A percentile compares a stretch with the other conserved stretches of the same genome.
These are phyloP conservation scores for Neonectria coccinea DNA, from an alignment of 2,329 filamentous ascomycete species.

Conservation along the genomic window DNA sequence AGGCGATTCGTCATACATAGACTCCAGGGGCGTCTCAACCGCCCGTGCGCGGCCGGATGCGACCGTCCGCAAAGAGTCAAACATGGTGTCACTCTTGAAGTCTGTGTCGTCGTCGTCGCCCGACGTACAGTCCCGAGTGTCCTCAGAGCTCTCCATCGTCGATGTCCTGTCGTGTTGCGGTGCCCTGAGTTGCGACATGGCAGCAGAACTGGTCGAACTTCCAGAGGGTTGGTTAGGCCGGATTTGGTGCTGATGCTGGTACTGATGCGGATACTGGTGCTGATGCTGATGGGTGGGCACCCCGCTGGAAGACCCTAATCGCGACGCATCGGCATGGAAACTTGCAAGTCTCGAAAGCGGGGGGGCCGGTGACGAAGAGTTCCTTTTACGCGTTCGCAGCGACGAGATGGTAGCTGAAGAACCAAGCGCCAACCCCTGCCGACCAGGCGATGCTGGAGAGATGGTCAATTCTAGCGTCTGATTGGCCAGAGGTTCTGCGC, in stretches of 20 bases:
- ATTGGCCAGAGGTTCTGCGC: constrained; percentile 46
- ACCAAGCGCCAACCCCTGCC: constrained; percentile 42
- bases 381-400: constrained; percentile 54
- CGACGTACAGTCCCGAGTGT: constrained; percentile 72
- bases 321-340: constrained; percentile 65
- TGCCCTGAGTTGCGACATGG: constrained; percentile 54
- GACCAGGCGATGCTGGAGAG: constrained; percentile 39
- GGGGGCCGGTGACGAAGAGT: constrained; percentile 67
- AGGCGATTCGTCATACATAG: constrained; percentile 84
- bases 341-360: constrained; percentile 66
- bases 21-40: constrained; percentile 78
- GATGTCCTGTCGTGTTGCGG: constrained; percentile 58
- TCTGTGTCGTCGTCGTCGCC: constrained; percentile 84
- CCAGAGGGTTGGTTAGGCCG: constrained; percentile 58
- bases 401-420: constrained; percentile 44
- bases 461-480: constrained; percentile 41
- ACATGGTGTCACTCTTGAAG: constrained; percentile 80
- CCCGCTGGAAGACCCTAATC: constrained; percentile 57
- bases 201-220: constrained; percentile 57
- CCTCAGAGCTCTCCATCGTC: constrained; percentile 77
- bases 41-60: constrained; percentile 75
- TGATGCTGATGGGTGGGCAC: constrained; percentile 49
- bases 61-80: constrained; percentile 79
- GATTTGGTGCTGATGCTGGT: constrained; percentile 37
- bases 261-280: neutral